Base-by-base conservation (phyloP, 345 rosid genomes). In the Hibiscus trionum region DNA sequence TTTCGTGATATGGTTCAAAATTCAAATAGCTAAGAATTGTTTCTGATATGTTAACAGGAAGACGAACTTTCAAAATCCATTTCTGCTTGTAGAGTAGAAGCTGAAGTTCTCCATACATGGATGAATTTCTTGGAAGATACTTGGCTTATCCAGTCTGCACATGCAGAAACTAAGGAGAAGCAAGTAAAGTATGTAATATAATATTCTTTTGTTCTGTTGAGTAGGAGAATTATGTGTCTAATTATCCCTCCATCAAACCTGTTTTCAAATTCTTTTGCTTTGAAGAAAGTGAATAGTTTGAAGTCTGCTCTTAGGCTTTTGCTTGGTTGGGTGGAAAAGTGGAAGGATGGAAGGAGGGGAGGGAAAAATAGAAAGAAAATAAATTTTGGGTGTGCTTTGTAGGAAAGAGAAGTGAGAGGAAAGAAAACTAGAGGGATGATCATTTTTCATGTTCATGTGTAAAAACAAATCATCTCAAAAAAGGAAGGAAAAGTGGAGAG, bases 41-140 rank as follows among this genome's bases (percentile, higher is more conserved):
- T 35, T 56, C 62, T 49, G 12, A 55, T 69, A 37, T 69, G 26
- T 61, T 71, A 39, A 69, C 82, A 94, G 98, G 98, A 94, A 76
- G 96, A 88, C 72, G 98, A 91, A 82, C 75, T 94, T 66, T 86
- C 87, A 77, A 90, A 88, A 75, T 88, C 97, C 47, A 74, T 93
- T 78, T 75, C 88, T 62, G 83, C 97, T 27, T 66, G 35, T 66
- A 66, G 55, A 44, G 11, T 81, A 85, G 98, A 91, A 80, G 89
- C 92, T 65, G 83, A 86, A 72, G 91, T 94, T 80, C 82, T 94
- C 17, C 78, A 77, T 77, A 88, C 97, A 3, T 94, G 98, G 98
- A 82, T 88, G 74, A 91, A 92, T 73, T 94, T 94, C 77, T 86
- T 94, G 76, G 95, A 90, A 80, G 98, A 94, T 80, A 79, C 97